These are phyloP conservation scores for Collybiopsis luxurians DNA, from an alignment of 768 basidiomycete species.

Conservation along the genomic window DNA sequence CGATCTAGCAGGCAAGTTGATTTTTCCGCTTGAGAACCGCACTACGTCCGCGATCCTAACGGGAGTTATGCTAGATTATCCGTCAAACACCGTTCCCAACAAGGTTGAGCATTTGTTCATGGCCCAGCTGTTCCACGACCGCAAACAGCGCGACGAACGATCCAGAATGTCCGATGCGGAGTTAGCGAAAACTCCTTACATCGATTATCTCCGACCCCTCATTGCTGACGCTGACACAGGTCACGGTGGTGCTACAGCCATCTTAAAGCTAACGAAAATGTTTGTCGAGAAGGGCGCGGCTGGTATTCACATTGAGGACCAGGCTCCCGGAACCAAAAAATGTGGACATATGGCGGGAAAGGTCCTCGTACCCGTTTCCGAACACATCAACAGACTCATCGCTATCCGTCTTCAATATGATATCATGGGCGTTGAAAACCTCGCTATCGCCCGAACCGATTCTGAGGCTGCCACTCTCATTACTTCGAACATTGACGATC, in stretches of 20 bases:
- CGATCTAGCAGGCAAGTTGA: conserved; percentile 82
- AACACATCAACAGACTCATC: conserved; percentile 97
- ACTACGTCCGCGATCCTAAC: not conserved
- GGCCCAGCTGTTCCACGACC: conserved; percentile 98
- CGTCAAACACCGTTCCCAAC: conserved; percentile 97
- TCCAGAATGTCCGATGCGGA: conserved; percentile 67
- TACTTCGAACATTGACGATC: conserved; percentile 92
- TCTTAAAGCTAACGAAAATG: conserved; percentile 98
- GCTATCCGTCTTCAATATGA: conserved; percentile 97
- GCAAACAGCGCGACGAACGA: conserved; percentile 88
- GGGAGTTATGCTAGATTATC: conserved; percentile 88
- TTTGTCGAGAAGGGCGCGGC: conserved; percentile 99
- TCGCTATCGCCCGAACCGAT: conserved; percentile 92
- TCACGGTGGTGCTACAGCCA: conserved; percentile 95
- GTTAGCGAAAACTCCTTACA: conserved; percentile 61
- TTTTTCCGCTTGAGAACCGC: not conserved
- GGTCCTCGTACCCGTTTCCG: conserved; percentile 94
- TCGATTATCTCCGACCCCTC: conserved; percentile 93
- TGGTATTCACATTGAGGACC: conserved; percentile 97
- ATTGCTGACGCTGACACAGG: conserved; percentile 98
- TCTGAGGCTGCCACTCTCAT: conserved; percentile 98
- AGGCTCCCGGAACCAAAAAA: conserved; percentile 97
- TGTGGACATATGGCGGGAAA: conserved; percentile 94
- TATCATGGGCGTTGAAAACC: conserved; percentile 96
- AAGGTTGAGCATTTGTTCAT: conserved; percentile 98